phyloP scores from a whole-genome alignment of 73 alveolate genomes.

The Halteria grandinella region DNA sequence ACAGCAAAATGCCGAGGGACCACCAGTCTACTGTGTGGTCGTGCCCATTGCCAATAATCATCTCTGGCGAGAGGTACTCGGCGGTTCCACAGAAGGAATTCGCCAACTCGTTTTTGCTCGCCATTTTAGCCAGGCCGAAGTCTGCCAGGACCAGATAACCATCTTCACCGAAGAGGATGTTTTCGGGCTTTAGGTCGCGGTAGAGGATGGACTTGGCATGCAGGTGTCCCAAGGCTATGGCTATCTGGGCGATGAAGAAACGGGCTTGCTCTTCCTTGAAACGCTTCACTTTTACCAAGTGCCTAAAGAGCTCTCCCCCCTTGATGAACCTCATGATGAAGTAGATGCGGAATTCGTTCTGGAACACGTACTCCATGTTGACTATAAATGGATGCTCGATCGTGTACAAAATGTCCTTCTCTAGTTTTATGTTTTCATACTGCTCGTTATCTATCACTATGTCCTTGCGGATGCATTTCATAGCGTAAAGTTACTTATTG shows the following conservation, averaged over 20 bases:
- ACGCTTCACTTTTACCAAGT: slow-evolving; percentile 79
- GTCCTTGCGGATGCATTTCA: slow-evolving; percentile 91
- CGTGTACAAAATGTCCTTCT: slow-evolving; percentile 83
- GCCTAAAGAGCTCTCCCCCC: slow-evolving; percentile 96
- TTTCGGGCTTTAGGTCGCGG: slow-evolving; percentile 97
- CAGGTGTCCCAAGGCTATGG: slow-evolving; percentile 94
- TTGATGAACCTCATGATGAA: slow-evolving; percentile 86
- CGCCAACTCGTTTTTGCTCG: slow-evolving; percentile 76
- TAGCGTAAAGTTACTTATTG: slow-evolving; percentile 81
- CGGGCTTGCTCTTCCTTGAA: slow-evolving; percentile 86
- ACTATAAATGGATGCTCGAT: slow-evolving; percentile 92
- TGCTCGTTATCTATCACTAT: slow-evolving; percentile 87
- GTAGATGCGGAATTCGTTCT: slow-evolving; percentile 87
- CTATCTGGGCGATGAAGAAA: slow-evolving; percentile 88
- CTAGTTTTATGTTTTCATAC: slow-evolving; percentile 80
- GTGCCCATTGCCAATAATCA: slow-evolving; percentile 88
- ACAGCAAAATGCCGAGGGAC: slow-evolving; percentile 90
- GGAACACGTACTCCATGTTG: slow-evolving; percentile 85
- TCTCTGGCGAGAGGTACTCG: slow-evolving; percentile 97
- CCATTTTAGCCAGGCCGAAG: slow-evolving; percentile 92
- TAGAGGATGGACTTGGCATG: slow-evolving; percentile 85
- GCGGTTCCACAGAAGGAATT: slow-evolving; percentile 95
- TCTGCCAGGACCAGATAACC: slow-evolving; percentile 90
- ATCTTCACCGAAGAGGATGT: slow-evolving; percentile 90
- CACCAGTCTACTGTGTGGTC: slow-evolving; percentile 97